Base-by-base conservation (phyloP, 805 yeast species). In the Hanseniaspora occidentalis region DNA sequence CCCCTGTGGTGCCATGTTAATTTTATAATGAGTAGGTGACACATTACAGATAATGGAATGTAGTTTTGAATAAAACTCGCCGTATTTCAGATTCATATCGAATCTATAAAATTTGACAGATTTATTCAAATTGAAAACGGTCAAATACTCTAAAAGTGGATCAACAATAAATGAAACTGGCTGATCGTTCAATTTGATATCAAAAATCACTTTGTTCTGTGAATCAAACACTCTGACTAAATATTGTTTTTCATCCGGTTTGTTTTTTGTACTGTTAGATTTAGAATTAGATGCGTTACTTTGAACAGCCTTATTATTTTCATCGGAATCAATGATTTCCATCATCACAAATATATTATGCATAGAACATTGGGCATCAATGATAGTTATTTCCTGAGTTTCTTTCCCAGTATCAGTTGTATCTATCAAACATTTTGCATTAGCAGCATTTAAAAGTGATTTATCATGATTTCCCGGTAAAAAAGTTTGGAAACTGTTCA, bases 11-110 rank as follows among this genome's bases (percentile, higher is more conserved):
- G 61, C 54, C 63, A 58, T 57, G n/a, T 54, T 44, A 14, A 58
- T 52, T 31, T 46, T 50, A 42, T 58, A 57, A 36, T 51, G 57
- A 29, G 56, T 31, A 9, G 61, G 63, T 33, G 50, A 46, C 10
- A 54, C 42, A 38, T 56, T 37, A 78, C 75, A 7, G 74, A 81
- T 53, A 77, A 82, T 42, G 77, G 72, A 1, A 82, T 80, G 1
- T 78, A 19, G 16, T 33, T 80, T 46, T 75, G 81, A 29, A 16
- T 29, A 29, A 29, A 29, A 29, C 16, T 29, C 33, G 10, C 18
- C 33, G 8, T 29, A 14, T 29, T n/a, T 29, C 6, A 29, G 8
- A 3, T n/a, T 8, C 4, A 29, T 29, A 29, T 14, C 17, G 6
- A 29, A 29, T 29, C 33, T 29, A 14, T 29, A 29, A 29, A 29